phyloP scores from a whole-genome alignment of 768 basidiomycete genomes.

The Rhodotorula sphaerocarpa region DNA sequence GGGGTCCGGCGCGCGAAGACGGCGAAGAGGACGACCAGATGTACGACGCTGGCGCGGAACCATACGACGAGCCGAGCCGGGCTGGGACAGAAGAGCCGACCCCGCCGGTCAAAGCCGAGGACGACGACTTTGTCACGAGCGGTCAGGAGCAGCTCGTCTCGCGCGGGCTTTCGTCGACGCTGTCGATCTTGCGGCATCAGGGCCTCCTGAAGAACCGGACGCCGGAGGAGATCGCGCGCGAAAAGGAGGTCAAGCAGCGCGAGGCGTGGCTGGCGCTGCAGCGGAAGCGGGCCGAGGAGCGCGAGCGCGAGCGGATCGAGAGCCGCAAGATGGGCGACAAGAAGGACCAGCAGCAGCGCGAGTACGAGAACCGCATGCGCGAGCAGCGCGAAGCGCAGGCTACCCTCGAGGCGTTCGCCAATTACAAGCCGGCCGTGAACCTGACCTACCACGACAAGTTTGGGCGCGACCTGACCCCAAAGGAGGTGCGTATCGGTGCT shows the following conservation, averaged over 20 bases:
- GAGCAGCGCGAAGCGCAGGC: conserved; percentile 86
- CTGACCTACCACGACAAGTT: conserved; percentile 96
- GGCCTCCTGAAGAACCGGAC: conserved; percentile 66
- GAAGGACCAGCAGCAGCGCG: conserved; percentile 86
- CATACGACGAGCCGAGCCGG: not conserved
- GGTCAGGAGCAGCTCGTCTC: conserved; percentile 69
- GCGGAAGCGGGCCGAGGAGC: conserved; percentile 61
- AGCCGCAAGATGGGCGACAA: conserved; percentile 57
- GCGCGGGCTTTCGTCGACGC: conserved; percentile 76
- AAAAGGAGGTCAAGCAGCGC: conserved; percentile 69
- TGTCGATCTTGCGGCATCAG: conserved; percentile 80
- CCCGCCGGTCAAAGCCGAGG: conserved; percentile 34
- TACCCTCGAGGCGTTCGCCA: conserved; percentile 70
- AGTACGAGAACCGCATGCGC: conserved; percentile 84
- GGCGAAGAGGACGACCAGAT: conserved; percentile 55
- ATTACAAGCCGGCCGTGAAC: conserved; percentile 94
- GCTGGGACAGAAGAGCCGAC: conserved; percentile 43
- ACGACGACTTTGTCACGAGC: conserved; percentile 52
- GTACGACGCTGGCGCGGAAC: conserved; percentile 41
- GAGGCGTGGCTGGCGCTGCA: conserved; percentile 87
- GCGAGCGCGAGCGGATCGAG: conserved; percentile 70
- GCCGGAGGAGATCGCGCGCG: conserved; percentile 63
- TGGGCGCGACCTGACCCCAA: conserved; percentile 73
- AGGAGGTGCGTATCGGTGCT: conserved; percentile 57
- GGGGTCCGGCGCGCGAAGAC: conserved; percentile 50